A percentile compares a stretch with the other conserved stretches of the same genome.
phyloP scores from a whole-genome alignment of 78 protist species.

The Polysphondylium violaceum region DNA sequence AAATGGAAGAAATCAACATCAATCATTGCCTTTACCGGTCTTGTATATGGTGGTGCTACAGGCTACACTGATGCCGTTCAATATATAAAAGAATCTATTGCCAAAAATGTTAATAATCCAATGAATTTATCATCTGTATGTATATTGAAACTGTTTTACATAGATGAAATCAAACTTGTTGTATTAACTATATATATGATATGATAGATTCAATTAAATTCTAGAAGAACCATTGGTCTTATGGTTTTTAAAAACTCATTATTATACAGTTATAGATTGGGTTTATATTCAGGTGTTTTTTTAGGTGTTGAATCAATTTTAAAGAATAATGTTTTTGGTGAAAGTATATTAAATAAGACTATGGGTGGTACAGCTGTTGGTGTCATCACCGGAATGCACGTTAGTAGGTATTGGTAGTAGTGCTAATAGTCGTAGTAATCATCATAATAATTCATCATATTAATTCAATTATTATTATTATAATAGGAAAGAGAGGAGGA shows the following conservation, averaged over 20 bases:
- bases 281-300: conserved; percentile 34
- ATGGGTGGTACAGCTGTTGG: conserved; percentile 48
- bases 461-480: too few species aligned
- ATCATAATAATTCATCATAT: too few species aligned
- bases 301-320: conserved; percentile 22
- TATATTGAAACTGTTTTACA: too few species aligned
- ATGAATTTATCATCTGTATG: conserved; percentile 36
- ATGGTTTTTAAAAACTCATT: conserved; percentile 49
- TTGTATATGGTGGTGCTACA: conserved; percentile 50
- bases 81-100: conserved; percentile 11
- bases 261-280: conserved; percentile 39
- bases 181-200: neutral
- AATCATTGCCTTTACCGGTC: conserved; percentile 40
- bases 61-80: conserved; percentile 42
- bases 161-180: neutral
- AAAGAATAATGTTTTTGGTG: conserved; percentile 47
- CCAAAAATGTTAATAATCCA: conserved; percentile 30
- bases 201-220: conserved; percentile 30
- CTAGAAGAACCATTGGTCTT: conserved; percentile 31
- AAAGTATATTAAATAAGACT: conserved; percentile 6
- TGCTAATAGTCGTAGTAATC: too few species aligned
- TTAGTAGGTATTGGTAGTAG: too few species aligned
- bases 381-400: conserved; percentile 24
- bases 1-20: conserved; percentile 6
- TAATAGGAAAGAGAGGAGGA: conserved; percentile 60